A percentile compares a stretch with the other conserved stretches of the same genome.
phyloP scores from a whole-genome alignment of 805 yeast genomes.

The Jamesozyma lodderae region DNA sequence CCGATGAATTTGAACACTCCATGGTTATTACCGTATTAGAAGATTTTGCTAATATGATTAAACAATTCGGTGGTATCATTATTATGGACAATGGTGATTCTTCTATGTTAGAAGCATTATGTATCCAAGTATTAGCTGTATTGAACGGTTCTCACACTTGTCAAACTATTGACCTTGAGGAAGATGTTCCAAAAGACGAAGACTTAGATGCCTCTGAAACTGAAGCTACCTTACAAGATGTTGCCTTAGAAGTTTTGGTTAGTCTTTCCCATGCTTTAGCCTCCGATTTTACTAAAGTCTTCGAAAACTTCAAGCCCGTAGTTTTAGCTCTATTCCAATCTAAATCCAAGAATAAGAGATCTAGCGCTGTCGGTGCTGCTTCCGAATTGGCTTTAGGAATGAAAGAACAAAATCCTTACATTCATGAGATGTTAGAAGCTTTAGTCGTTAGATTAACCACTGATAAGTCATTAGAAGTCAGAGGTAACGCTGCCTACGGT shows the following conservation, averaged over 20 bases:
- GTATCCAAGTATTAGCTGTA: slow-evolving; percentile 61
- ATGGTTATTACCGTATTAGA: slow-evolving; percentile 77
- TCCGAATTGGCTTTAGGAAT: slow-evolving; percentile 83
- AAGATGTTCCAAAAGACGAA: slow-evolving; percentile 46
- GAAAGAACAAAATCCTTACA: slow-evolving; percentile 54
- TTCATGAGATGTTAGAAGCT: slow-evolving; percentile 60
- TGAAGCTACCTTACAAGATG: slow-evolving; percentile 66
- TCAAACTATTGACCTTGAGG: slow-evolving; percentile 68
- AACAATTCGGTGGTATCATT: slow-evolving; percentile 60
- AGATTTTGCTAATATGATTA: slow-evolving; percentile 56
- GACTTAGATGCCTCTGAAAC: slow-evolving; percentile 49
- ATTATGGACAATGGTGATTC: slow-evolving; percentile 52
- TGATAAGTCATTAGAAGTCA: slow-evolving; percentile 76
- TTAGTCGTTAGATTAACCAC: slow-evolving; percentile 61
- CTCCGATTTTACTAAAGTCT: slow-evolving; percentile 64
- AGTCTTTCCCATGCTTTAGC: slow-evolving; percentile 70
- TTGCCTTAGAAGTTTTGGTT: slow-evolving; percentile 78
- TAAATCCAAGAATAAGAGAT: slow-evolving; percentile 65
- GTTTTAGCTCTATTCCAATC: slow-evolving; percentile 49
- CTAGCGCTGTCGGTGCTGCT: slow-evolving; percentile 75
- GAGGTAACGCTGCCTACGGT: slow-evolving; percentile 95
- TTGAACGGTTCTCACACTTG: slow-evolving; percentile 78
- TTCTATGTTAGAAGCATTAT: slow-evolving; percentile 54
- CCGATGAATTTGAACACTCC: slow-evolving; percentile 74
- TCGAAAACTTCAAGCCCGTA: slow-evolving; percentile 59